Percentiles rank a stretch among this genome's conserved stretches.
Conservation (phyloP, 2,329 filamentous ascomycete species). For the Epichloe hybrida region DNA sequence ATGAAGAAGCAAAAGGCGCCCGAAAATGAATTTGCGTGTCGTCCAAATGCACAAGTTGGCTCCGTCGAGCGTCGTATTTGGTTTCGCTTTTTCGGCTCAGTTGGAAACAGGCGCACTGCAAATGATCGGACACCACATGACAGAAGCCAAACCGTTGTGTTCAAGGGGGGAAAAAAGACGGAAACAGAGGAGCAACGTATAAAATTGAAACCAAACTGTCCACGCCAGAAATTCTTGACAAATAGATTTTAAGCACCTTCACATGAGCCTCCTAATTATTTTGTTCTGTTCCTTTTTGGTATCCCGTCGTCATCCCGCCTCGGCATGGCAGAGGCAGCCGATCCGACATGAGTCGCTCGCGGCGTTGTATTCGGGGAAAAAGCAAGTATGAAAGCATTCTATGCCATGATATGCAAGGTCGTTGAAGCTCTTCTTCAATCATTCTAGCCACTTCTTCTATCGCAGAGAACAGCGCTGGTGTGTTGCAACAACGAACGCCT, state of each 20-base stretch:
- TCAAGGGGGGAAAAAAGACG: neutral
- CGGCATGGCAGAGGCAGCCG: neutral
- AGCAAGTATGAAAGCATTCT: conserved; percentile 3
- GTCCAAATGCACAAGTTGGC: too few relatives aligned
- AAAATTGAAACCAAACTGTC: conserved; percentile 1
- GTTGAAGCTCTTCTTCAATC: neutral
- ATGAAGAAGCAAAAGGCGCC: too few relatives aligned
- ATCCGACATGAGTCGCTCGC: neutral
- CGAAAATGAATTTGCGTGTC: too few relatives aligned
- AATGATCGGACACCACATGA: too few relatives aligned
- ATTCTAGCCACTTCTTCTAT: conserved; percentile 2
- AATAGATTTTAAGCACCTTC: conserved; percentile 3
- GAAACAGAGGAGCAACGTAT: neutral
- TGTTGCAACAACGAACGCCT: neutral
- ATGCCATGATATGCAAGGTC: conserved; percentile 4
- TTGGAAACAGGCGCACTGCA: too few relatives aligned
- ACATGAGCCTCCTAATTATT: conserved; percentile 3
- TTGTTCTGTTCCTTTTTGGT: neutral
- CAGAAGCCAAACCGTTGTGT: neutral
- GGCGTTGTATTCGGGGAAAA: neutral
- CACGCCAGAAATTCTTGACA: neutral
- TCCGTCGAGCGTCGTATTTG: too few relatives aligned
- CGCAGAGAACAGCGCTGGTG: neutral
- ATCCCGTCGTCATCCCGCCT: neutral
- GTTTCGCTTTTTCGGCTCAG: too few relatives aligned